phyloP scores from a whole-genome alignment of 306 rosid species.

The Acmispon strigosus region DNA sequence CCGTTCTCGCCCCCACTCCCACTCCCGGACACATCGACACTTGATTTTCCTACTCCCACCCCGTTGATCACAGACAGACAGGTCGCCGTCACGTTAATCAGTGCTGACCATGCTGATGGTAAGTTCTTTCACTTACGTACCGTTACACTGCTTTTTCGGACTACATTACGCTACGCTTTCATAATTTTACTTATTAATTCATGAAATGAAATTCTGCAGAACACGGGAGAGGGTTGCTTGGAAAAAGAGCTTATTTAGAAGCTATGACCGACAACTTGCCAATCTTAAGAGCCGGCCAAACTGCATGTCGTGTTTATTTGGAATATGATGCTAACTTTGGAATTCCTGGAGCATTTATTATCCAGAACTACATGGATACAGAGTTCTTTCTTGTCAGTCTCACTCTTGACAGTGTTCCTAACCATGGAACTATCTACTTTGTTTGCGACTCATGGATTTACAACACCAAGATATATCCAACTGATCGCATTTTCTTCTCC shows the following conservation, averaged over 20 bases:
- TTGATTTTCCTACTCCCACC: background rate
- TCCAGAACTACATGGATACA: constrained; percentile 27
- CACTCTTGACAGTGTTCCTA: constrained; percentile 44
- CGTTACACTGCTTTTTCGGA: too few species aligned
- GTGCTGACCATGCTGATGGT: constrained; percentile 2
- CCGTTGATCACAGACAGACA: background rate
- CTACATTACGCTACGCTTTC: too few species aligned
- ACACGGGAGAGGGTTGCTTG: constrained; percentile 42
- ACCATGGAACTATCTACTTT: constrained; percentile 32
- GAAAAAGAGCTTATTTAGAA: constrained; percentile 36
- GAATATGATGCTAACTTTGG: constrained; percentile 39
- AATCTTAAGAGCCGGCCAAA: constrained; percentile 20
- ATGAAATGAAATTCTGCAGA: background rate
- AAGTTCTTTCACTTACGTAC: background rate
- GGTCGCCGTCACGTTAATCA: background rate
- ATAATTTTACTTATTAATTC: too few species aligned
- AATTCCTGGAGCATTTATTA: constrained; percentile 45
- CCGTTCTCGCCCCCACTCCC: too few species aligned
- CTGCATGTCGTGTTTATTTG: constrained; percentile 30
- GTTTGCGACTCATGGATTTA: constrained; percentile 67
- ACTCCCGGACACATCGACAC: too few species aligned
- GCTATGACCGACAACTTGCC: constrained; percentile 25
- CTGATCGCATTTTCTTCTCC: constrained; percentile 48
- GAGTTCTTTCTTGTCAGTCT: constrained; percentile 51
- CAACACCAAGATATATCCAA: constrained; percentile 20